Conservation (phyloP, 441 rosid species). For the Corymbia citriodora region DNA sequence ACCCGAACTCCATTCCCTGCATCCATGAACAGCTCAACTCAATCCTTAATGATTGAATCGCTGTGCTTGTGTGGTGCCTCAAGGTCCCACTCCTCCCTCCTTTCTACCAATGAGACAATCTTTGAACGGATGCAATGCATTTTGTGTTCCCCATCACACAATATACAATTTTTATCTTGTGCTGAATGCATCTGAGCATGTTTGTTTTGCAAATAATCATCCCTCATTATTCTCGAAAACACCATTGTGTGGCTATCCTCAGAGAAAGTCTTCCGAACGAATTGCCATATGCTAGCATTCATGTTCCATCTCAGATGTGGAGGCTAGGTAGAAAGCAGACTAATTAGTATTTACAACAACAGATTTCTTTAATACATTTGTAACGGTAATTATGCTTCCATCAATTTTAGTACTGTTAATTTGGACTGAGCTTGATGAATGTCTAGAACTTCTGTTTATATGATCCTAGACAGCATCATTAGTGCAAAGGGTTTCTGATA, state of each 20-base stretch:
- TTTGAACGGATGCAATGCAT: neutral
- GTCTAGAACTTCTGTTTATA: neutral
- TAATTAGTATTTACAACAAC: neutral
- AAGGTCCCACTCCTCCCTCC: neutral
- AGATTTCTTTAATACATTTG: neutral
- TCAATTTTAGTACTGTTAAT: neutral
- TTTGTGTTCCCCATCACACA: neutral
- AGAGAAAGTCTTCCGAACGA: neutral
- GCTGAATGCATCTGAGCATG: neutral
- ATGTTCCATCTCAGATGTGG: neutral
- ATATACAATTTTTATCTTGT: neutral
- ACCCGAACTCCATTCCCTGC: neutral
- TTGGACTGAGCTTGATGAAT: neutral
- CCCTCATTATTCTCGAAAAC: neutral
- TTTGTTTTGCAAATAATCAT: neutral
- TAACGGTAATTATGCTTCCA: neutral
- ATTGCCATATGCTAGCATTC: neutral
- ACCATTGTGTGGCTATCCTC: neutral
- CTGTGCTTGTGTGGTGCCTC: neutral
- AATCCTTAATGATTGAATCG: neutral
- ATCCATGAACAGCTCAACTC: neutral
- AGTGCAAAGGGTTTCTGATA: neutral
- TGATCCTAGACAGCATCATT: neutral
- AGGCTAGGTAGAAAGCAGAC: neutral
- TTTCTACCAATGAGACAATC: neutral